Evolutionary conservation across 2,329 filamentous ascomycete species (phyloP).

Genomic region (Ceratocystis alfenasii): DNA sequence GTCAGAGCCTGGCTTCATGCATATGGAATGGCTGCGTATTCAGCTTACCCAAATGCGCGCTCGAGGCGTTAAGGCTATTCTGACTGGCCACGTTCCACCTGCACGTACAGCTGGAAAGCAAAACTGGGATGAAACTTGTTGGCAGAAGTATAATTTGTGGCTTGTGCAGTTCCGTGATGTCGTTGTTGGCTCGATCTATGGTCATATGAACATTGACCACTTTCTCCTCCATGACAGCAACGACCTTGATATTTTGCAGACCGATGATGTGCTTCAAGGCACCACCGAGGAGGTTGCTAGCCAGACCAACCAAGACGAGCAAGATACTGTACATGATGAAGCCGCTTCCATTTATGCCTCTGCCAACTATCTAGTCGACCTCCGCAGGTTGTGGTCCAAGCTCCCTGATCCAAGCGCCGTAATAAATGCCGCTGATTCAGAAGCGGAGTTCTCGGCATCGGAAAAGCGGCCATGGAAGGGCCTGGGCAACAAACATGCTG

Average conservation of each 20-base stretch:
- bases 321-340: slow-evolving; percentile 28
- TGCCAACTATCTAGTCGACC: slow-evolving; percentile 65
- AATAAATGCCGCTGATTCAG: slow-evolving; percentile 20
- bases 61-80: slow-evolving; percentile 82
- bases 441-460: slow-evolving; percentile 26
- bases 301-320: slow-evolving; percentile 30
- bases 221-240: slow-evolving; percentile 83
- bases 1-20: slow-evolving; percentile 78
- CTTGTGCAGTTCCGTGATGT: slow-evolving; percentile 83
- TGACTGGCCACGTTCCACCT: slow-evolving; percentile 89
- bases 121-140: slow-evolving; percentile 92
- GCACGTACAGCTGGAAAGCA: slow-evolving; percentile 74
- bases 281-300: slow-evolving; percentile 57
- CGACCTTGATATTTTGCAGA: slow-evolving; percentile 48
- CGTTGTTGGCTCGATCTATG: slow-evolving; percentile 65
- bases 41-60: slow-evolving; percentile 74
- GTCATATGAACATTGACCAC: slow-evolving; percentile 98
- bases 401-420: slow-evolving; percentile 45
- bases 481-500: slow-evolving; percentile 69
- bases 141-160: slow-evolving; percentile 95
- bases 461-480: slow-evolving; percentile 44
- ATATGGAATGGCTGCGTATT: slow-evolving; percentile 89
- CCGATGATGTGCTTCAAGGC: background rate
- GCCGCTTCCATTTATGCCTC: slow-evolving; percentile 27
- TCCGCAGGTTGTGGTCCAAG: slow-evolving; percentile 65